phyloP scores from a whole-genome alignment of 1,139 yeast species.

The Saccharomyces pastorianus region DNA sequence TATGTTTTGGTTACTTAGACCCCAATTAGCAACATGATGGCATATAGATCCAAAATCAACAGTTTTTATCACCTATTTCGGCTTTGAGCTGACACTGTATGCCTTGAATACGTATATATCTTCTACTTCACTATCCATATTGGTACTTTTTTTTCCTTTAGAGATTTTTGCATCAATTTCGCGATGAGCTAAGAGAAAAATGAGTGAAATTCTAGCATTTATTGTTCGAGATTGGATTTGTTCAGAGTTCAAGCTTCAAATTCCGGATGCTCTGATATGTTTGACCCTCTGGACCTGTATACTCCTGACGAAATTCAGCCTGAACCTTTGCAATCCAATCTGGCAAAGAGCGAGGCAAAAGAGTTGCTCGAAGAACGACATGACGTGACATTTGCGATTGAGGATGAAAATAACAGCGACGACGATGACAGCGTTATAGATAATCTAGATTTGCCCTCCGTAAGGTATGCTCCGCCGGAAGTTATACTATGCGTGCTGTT shows the following conservation, averaged over 20 bases:
- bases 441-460: conserved; percentile 59
- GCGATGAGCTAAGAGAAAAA: conserved; percentile 2
- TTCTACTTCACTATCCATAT: neutral
- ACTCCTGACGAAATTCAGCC: conserved; percentile 12
- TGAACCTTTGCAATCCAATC: neutral
- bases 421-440: conserved; percentile 39
- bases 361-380: neutral
- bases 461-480: conserved; percentile 41
- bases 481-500: conserved; percentile 42
- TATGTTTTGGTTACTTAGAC: neutral
- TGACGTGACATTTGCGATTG: neutral
- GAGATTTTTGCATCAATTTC: neutral
- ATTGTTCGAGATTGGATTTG: too few relatives aligned
- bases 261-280: conserved; percentile 13
- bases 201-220: neutral
- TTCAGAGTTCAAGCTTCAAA: neutral
- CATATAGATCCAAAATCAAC: neutral
- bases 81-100: neutral
- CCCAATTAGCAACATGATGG: neutral
- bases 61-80: neutral
- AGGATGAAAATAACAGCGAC: conserved; percentile 15
- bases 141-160: neutral
- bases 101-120: too few relatives aligned
- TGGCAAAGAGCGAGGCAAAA: neutral
- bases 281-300: conserved; percentile 34